Conservation (phyloP, 208 protist genomes). For the Trypanosoma grayi region DNA sequence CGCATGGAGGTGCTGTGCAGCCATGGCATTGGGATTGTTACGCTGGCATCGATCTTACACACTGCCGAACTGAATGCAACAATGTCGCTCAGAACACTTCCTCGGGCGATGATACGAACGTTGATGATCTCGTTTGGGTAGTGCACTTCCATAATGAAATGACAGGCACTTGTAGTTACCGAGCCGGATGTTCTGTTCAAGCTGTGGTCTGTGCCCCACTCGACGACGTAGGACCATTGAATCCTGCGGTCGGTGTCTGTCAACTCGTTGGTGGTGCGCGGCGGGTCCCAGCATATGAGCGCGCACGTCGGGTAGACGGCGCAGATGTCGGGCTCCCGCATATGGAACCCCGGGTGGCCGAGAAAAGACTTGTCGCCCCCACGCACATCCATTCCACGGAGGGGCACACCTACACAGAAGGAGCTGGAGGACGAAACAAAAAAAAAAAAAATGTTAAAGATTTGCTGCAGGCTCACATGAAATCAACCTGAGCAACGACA, state of each 20-base stretch:
- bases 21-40: constrained; percentile 41
- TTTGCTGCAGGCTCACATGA: no score
- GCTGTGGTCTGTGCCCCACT: constrained; percentile 45
- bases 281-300: constrained; percentile 46
- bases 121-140: constrained; percentile 49
- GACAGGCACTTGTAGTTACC: constrained; percentile 23
- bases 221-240: constrained; percentile 52
- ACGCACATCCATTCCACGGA: constrained; percentile 6
- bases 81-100: constrained; percentile 14
- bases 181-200: constrained; percentile 6
- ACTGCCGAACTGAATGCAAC: constrained; percentile 31
- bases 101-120: constrained; percentile 47
- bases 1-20: constrained; percentile 13
- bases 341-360: background rate
- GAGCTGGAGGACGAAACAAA: background rate
- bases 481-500: background rate
- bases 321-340: constrained; percentile 16
- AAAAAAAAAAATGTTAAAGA: no score
- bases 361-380: background rate
- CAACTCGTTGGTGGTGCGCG: background rate
- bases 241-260: constrained; percentile 17
- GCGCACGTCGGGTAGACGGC: constrained; percentile 43
- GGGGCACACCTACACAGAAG: background rate
- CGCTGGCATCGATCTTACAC: constrained; percentile 16
- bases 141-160: constrained; percentile 33